A percentile compares a stretch with the other conserved stretches of the same genome.
Evolutionary conservation across 352 stramenopile genomes (phyloP).

Genomic region (Detonula confervacea): DNA sequence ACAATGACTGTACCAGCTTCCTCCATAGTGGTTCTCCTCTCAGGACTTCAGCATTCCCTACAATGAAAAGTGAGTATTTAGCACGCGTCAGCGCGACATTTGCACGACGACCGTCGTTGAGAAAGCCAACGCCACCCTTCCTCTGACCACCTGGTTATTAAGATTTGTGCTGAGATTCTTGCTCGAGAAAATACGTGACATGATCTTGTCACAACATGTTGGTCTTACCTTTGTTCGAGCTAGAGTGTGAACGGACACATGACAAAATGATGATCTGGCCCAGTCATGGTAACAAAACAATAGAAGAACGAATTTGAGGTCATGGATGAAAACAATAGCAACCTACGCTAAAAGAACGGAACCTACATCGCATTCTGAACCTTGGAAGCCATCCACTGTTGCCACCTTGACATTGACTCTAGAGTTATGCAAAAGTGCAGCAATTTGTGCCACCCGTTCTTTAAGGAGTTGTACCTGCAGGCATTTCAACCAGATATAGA

Average conservation of each 20-base stretch:
- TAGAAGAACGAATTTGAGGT: too few species aligned
- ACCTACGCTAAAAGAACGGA: too few species aligned
- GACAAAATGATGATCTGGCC: conserved; percentile 65
- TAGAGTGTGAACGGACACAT: conserved; percentile 44
- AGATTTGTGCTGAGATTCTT: conserved; percentile 1
- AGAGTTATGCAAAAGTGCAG: conserved; percentile 39
- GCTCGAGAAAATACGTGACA: too few species aligned
- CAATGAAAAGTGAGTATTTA: conserved; percentile 81
- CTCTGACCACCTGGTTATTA: conserved; percentile 30
- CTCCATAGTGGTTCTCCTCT: conserved; percentile 41
- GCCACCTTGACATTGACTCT: conserved; percentile 57
- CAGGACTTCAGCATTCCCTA: conserved; percentile 55
- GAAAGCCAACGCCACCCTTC: conserved; percentile 80
- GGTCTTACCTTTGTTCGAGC: conserved; percentile 15
- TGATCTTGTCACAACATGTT: too few species aligned
- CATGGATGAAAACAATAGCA: too few species aligned
- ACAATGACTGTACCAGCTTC: conserved; percentile 40
- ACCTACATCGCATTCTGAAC: conserved; percentile 55
- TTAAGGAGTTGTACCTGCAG: conserved; percentile 49
- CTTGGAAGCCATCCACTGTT: conserved; percentile 63
- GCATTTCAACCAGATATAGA: too few species aligned
- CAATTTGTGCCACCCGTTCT: conserved; percentile 38
- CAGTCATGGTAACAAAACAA: too few species aligned
- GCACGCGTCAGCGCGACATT: conserved; percentile 89
- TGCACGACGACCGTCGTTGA: conserved; percentile 86